Evolutionary conservation across 148 eudicot genomes (phyloP), one percentile per base, ranked within the genome.

Genomic region (Vaccinium myrtillus): DNA sequence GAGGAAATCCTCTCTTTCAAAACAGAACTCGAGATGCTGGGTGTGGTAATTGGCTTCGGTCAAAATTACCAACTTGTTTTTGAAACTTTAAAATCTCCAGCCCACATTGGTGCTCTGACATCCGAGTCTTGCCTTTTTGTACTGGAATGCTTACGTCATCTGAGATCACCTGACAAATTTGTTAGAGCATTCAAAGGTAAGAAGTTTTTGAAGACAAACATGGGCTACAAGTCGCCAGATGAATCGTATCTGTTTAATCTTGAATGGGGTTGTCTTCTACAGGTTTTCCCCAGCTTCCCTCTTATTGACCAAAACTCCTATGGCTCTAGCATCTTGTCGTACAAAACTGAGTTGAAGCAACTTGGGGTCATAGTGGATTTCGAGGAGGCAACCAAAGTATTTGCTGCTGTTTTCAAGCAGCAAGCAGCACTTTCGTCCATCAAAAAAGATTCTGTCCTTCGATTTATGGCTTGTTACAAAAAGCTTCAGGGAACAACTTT

Each of bases 231-330:
- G 82, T 61, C 46, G 77, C 95, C 97, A 54, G 56, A 21, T 73
- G 91, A 91, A 56, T 89, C 92, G 53, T 91, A 81, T 80, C 77
- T 92, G 27, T 61, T 18, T 84, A 86, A 91, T 86, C 85, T 84
- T 77, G 83, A 81, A 46, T 91, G 95, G 97, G 95, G 95, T 16
- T 88, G 88, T 71, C 88, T 94, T 67, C 80, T 94, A 75, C 79
- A 84, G 86, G 90, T 92, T 11, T 92, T 94, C 65, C 83, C 85
- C 73, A 83, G 84, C 70, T 90, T 91, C 77, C 88, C 71, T 48
- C 81, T 83, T 49, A 81, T 94, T 84, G 95, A 94, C 83, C 83
- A 73, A 56, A 80, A 55, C 23, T 92, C 85, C 70, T 94, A 94
- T 82, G 91, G 87, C 25, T 58, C 13, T 5, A 54, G 43, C 7